phyloP scores from a whole-genome alignment of 2,329 filamentous ascomycete genomes.

The Phyllosticta paracitricarpa region DNA sequence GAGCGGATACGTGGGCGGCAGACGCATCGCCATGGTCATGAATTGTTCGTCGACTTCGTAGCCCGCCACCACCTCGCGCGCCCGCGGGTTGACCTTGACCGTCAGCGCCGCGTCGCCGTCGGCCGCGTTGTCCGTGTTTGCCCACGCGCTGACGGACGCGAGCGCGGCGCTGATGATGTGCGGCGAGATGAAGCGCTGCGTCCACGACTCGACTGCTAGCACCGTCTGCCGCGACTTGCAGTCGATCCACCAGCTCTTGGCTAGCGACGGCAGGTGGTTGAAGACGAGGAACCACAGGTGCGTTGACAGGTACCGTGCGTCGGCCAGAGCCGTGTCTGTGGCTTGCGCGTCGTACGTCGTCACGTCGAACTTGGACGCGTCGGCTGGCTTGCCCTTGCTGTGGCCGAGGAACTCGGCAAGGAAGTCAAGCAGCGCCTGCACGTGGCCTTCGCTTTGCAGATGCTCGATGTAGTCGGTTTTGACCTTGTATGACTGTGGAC shows the following conservation, averaged over 20 bases:
- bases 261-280: constrained; percentile 65
- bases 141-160: constrained; percentile 60
- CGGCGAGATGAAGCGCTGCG: constrained; percentile 58
- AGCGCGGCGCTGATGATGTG: constrained; percentile 57
- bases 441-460: constrained; percentile 62
- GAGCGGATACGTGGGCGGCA: constrained; percentile 76
- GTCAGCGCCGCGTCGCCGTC: constrained; percentile 44
- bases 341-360: constrained; percentile 39
- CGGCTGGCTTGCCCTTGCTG: constrained; percentile 59
- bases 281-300: constrained; percentile 80
- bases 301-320: constrained; percentile 72
- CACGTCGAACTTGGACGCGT: constrained; percentile 61
- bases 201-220: constrained; percentile 73
- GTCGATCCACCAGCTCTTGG: constrained; percentile 76
- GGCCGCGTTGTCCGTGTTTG: constrained; percentile 29
- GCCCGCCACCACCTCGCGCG: constrained; percentile 68
- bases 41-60: constrained; percentile 84
- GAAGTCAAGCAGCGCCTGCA: constrained; percentile 64
- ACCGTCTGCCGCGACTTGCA: constrained; percentile 71
- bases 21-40: constrained; percentile 69
- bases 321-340: constrained; percentile 42
- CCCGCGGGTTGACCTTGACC: constrained; percentile 62
- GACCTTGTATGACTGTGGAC: constrained; percentile 59
- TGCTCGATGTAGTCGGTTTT: constrained; percentile 70
- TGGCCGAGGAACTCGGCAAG: constrained; percentile 79